Conservation (phyloP, 306 rosid genomes). For the Senna siamea region DNA sequence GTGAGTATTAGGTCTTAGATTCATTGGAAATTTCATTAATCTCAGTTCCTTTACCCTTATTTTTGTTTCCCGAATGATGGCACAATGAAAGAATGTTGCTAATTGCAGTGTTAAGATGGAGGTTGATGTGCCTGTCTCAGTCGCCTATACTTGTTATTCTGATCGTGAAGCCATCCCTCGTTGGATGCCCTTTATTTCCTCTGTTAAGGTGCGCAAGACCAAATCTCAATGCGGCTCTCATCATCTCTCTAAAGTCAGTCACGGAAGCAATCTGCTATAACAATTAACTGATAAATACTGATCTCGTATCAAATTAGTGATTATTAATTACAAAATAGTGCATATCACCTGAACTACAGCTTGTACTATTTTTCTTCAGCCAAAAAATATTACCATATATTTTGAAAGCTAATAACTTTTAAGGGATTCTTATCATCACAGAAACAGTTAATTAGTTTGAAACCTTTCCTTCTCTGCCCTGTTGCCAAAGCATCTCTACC, state of each 20-base stretch:
- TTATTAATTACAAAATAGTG: constrained; percentile 1
- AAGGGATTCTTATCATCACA: neutral
- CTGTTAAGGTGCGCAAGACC: constrained; percentile 64
- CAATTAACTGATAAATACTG: constrained; percentile 3
- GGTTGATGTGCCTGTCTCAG: constrained; percentile 77
- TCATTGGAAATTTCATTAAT: neutral
- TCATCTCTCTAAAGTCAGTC: neutral
- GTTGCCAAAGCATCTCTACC: constrained; percentile 5
- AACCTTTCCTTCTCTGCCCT: neutral
- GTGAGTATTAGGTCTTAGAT: neutral
- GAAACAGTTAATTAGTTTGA: constrained; percentile 20
- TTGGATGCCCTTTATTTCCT: constrained; percentile 97
- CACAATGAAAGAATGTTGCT: constrained; percentile 36
- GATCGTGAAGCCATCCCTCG: constrained; percentile 91
- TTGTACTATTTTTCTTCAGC: neutral
- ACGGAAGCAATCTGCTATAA: neutral
- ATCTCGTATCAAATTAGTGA: neutral
- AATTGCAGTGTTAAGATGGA: constrained; percentile 91
- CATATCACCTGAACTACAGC: neutral
- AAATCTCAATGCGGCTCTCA: constrained; percentile 13
- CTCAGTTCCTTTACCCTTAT: neutral
- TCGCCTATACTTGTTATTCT: constrained; percentile 76
- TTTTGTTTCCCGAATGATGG: neutral
- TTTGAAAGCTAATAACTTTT: constrained; percentile 5
- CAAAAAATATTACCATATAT: neutral